phyloP scores from a whole-genome alignment of 1,139 yeast species.

The Suhomyces bokatorum region DNA sequence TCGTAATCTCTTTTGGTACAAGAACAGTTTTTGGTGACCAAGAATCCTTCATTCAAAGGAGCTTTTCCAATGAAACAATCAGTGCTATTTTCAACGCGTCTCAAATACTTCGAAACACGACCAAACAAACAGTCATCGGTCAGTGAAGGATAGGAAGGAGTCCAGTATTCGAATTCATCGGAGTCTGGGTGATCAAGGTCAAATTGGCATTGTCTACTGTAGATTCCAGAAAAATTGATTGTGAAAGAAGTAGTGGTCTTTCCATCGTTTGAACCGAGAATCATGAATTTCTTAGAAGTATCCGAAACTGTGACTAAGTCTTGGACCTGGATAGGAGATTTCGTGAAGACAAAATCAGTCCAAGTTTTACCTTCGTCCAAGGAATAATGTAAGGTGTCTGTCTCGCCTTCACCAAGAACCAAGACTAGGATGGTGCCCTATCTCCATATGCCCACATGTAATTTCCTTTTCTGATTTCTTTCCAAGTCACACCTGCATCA shows the following conservation, averaged over 20 bases:
- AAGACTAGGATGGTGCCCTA: slow-evolving; percentile 81
- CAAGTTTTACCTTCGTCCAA: slow-evolving; percentile 80
- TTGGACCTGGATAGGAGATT: slow-evolving; percentile 53
- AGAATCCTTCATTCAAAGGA: slow-evolving; percentile 63
- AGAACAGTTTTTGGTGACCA: slow-evolving; percentile 64
- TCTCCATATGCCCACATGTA: slow-evolving; percentile 97
- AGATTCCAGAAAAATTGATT: slow-evolving; percentile 70
- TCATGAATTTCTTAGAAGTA: neutral
- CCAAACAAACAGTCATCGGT: slow-evolving; percentile 81
- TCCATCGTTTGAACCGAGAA: too few relatives aligned
- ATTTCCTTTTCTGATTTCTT: slow-evolving; percentile 68
- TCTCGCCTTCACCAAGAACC: slow-evolving; percentile 56
- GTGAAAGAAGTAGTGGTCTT: slow-evolving; percentile 39
- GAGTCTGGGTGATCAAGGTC: slow-evolving; percentile 57
- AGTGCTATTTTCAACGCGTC: slow-evolving; percentile 58
- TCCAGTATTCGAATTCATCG: slow-evolving; percentile 83
- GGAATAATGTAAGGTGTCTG: slow-evolving; percentile 65
- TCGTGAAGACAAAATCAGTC: slow-evolving; percentile 64
- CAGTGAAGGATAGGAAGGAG: slow-evolving; percentile 68
- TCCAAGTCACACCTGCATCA: slow-evolving; percentile 93
- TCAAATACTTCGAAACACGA: slow-evolving; percentile 74
- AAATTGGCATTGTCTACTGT: slow-evolving; percentile 68
- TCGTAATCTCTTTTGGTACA: slow-evolving; percentile 90
- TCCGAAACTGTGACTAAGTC: slow-evolving; percentile 87
- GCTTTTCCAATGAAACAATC: slow-evolving; percentile 85